phyloP scores from a whole-genome alignment of 2,329 filamentous ascomycete species.

The Monosporascus cannonballus region DNA sequence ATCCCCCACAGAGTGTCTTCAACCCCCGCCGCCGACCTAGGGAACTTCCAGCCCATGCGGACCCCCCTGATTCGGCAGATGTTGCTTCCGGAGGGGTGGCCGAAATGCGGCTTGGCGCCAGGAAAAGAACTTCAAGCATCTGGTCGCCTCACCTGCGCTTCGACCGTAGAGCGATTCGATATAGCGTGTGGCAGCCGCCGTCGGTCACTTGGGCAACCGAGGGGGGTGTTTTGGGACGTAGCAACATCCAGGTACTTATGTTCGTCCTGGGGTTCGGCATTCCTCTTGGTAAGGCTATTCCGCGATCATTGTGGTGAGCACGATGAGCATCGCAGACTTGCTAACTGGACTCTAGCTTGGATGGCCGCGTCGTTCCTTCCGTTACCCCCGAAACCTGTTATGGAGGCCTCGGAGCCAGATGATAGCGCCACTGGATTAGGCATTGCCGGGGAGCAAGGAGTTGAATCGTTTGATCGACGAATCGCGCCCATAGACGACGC shows the following conservation, averaged over 20 bases:
- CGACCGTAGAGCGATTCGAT: slow-evolving; percentile 53
- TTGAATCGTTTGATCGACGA: slow-evolving; percentile 24
- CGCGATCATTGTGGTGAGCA: not conserved
- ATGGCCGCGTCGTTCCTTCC: slow-evolving; percentile 72
- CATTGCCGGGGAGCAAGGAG: slow-evolving; percentile 25
- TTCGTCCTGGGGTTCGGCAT: slow-evolving; percentile 75
- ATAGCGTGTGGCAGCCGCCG: slow-evolving; percentile 68
- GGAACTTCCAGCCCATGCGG: slow-evolving; percentile 22
- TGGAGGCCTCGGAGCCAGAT: slow-evolving; percentile 43
- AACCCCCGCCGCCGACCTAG: slow-evolving; percentile 26
- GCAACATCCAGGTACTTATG: slow-evolving; percentile 68
- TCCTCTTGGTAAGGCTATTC: slow-evolving; percentile 54
- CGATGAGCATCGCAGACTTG: not conserved
- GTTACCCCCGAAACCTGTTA: slow-evolving; percentile 52
- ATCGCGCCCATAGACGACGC: slow-evolving; percentile 34
- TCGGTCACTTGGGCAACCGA: slow-evolving; percentile 59
- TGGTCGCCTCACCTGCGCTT: slow-evolving; percentile 69
- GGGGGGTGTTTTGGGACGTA: slow-evolving; percentile 54
- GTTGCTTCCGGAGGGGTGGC: slow-evolving; percentile 26
- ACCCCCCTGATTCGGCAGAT: slow-evolving; percentile 36
- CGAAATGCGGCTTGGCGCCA: slow-evolving; percentile 25
- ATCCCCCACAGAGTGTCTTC: slow-evolving; percentile 31
- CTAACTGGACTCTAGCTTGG: slow-evolving; percentile 52
- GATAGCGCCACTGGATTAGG: slow-evolving; percentile 35
- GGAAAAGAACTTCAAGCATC: slow-evolving; percentile 52